phyloP scores from a whole-genome alignment of 345 rosid genomes.

The Moricandia moricandioides region DNA sequence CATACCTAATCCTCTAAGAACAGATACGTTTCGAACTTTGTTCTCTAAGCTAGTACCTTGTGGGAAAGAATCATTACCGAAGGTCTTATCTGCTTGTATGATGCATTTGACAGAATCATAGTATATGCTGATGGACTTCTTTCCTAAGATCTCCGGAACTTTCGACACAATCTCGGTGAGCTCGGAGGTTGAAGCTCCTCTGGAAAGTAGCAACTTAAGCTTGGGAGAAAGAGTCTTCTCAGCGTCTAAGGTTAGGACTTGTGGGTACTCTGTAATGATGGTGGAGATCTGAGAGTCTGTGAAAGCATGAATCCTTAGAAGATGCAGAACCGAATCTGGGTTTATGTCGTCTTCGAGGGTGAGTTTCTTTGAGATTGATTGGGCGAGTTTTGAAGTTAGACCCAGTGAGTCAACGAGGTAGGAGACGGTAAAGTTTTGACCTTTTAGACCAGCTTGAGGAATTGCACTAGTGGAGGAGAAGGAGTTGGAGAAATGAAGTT shows the following conservation, averaged over 20 bases:
- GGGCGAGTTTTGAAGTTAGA: neutral
- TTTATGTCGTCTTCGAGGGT: neutral
- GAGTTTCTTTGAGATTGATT: neutral
- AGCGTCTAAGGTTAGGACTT: neutral
- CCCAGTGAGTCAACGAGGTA: neutral
- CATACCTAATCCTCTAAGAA: conserved; percentile 24
- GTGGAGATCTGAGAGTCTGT: conserved; percentile 3
- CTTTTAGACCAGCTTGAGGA: neutral
- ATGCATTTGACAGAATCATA: neutral
- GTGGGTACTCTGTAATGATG: neutral
- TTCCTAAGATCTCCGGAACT: neutral
- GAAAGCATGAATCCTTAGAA: neutral
- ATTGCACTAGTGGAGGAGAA: neutral
- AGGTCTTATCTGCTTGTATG: neutral
- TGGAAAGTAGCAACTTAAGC: neutral
- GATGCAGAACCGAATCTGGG: neutral
- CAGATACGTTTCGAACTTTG: neutral
- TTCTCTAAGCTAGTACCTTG: neutral
- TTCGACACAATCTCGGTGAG: neutral
- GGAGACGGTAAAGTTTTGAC: neutral
- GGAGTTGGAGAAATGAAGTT: neutral
- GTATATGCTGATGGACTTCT: neutral
- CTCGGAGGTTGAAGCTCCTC: conserved; percentile 30
- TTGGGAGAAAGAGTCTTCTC: neutral
- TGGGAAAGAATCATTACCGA: neutral